Evolutionary conservation across 371 early-diverging fungal genomes (phyloP), one percentile per base, ranked within the genome.

Genomic region (Polyrhizophydium stewartii): DNA sequence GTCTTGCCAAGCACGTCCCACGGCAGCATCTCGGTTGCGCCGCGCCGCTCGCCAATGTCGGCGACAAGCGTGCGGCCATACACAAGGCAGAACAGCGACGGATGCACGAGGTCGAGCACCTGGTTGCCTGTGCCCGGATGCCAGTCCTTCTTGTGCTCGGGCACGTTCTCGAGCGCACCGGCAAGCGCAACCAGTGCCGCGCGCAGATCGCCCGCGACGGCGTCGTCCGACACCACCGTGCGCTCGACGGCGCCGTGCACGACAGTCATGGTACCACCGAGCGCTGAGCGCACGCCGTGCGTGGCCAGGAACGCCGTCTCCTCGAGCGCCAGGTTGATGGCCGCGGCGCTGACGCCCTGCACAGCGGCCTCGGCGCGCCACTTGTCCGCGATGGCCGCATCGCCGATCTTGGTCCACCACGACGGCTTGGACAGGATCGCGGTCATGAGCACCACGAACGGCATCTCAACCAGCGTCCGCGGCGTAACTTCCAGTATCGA

Each of bases 21-120:
- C 19, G 40, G 40, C 60, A 27, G 6, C 35, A 22, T 30, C 40
- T 16, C 22, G 16, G 25, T 28, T 5, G 3, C 56, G 5, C 30
- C 24, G 31, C 32, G n/a, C n/a, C 31, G 46, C 1, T 45, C 46
- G 28, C 21, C 19, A 17, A 25, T 45, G 9, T 55, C 21, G 19
- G 52, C 35, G 16, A 21, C 27, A 28, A 43, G 27, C 30, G 31
- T 58, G 35, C 17, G 7, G 51, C 65, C 56, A 61, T 59, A 55
- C 24, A 71, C 57, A 17, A 82, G 67, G 35, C 75, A 72, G 62
- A 58, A 86, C 16, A 83, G 60, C 22, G 87, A 85, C 17, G 87
- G 87, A n/a, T n/a, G n/a, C n/a, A n/a, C n/a, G n/a, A n/a, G n/a
- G 47, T 87, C 84, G 17, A 84, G 70, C 24, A 83, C 85, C 55